phyloP scores from a whole-genome alignment of 1,139 yeast genomes.

The Williopsis jadinii region DNA sequence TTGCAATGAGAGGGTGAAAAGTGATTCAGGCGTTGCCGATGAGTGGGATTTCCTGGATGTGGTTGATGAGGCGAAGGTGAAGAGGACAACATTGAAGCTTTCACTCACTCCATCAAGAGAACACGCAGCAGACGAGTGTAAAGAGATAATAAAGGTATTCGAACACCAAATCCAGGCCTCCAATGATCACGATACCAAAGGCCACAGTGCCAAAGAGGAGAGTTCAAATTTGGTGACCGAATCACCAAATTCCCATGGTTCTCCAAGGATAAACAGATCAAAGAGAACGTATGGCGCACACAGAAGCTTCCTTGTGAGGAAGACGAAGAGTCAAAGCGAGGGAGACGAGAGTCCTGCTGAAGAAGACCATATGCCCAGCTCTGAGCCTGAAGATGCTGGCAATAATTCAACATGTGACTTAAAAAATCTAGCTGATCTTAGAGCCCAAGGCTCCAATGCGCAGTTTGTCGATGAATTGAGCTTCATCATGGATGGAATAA shows the following conservation, averaged over 20 bases:
- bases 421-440: conserved; percentile 22
- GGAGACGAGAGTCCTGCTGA: not conserved
- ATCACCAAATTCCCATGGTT: not conserved
- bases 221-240: too few relatives aligned
- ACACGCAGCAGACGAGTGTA: conserved; percentile 1
- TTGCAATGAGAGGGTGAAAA: not conserved
- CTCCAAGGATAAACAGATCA: conserved; percentile 5
- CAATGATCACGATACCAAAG: not conserved
- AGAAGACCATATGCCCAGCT: not conserved
- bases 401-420: conserved; percentile 1
- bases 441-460: conserved; percentile 31
- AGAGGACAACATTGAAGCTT: conserved; percentile 4
- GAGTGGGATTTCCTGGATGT: conserved; percentile 17
- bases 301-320: conserved; percentile 20
- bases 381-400: conserved; percentile 2
- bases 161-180: not conserved
- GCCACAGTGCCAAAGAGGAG: too few relatives aligned
- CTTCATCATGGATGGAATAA: conserved; percentile 31
- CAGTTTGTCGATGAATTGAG: conserved; percentile 29
- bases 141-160: not conserved
- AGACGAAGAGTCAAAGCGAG: conserved; percentile 1
- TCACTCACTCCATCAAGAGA: conserved; percentile 6
- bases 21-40: not conserved
- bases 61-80: conserved; percentile 1
- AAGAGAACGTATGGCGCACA: conserved; percentile 20